Evolutionary conservation across 2,329 filamentous ascomycete genomes (phyloP).

Genomic region (Rhexocercosporidium sp.): DNA sequence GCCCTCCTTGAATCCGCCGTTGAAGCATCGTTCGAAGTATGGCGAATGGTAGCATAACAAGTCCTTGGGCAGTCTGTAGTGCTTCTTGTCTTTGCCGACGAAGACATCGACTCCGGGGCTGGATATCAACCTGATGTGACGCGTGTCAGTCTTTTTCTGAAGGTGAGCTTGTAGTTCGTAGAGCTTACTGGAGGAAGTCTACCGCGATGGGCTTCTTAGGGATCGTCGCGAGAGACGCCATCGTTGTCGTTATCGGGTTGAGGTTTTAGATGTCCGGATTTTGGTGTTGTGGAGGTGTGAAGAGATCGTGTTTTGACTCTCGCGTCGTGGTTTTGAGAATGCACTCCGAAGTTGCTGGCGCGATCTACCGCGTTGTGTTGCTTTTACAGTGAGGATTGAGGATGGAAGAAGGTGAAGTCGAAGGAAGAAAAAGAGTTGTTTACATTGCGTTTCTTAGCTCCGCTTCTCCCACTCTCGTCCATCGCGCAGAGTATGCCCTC

Average conservation of each 20-base stretch:
- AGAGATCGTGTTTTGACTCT: not conserved
- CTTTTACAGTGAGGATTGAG: not conserved
- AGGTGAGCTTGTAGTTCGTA: not conserved
- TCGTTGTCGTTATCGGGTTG: not conserved
- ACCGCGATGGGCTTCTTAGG: conserved; percentile 1
- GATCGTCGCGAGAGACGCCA: not conserved
- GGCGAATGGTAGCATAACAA: conserved; percentile 26
- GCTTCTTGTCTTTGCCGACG: conserved; percentile 26
- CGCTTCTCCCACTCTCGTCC: not conserved
- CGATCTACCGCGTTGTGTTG: not conserved
- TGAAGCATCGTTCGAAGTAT: conserved; percentile 27
- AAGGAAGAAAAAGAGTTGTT: not conserved
- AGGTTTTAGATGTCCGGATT: not conserved
- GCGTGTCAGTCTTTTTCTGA: not conserved
- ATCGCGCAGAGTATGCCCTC: not conserved
- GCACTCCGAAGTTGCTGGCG: not conserved
- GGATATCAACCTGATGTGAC: not conserved
- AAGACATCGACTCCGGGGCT: conserved; percentile 21
- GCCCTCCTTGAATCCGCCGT: conserved; percentile 20
- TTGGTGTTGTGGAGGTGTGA: not conserved
- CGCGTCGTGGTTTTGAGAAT: not conserved
- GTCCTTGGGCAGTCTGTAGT: conserved; percentile 22
- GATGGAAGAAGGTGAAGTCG: not conserved
- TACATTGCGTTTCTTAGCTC: not conserved
- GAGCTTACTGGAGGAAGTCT: not conserved